Evolutionary conservation across 306 rosid genomes (phyloP).

Genomic region (Dryas octopetala): DNA sequence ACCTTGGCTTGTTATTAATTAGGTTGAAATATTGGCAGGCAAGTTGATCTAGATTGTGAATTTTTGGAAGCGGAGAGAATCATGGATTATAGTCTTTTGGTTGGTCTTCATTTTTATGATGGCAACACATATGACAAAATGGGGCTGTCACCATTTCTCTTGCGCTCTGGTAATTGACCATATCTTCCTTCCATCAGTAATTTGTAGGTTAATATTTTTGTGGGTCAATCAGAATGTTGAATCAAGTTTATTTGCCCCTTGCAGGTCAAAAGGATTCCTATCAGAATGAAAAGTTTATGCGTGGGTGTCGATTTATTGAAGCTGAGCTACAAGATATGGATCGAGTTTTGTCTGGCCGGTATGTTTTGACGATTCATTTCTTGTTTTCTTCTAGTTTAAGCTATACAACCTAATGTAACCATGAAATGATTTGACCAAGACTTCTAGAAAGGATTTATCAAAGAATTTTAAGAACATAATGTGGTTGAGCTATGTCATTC

Average conservation of each 20-base stretch:
- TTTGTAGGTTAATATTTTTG: not conserved
- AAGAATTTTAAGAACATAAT: not conserved
- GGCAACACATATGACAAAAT: conserved; percentile 72
- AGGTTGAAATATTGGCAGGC: conserved; percentile 49
- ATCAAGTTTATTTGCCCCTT: conserved; percentile 20
- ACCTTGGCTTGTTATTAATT: conserved; percentile 24
- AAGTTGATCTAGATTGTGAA: conserved; percentile 83
- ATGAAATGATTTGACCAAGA: not conserved
- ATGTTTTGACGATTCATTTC: conserved; percentile 26
- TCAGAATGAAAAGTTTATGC: conserved; percentile 88
- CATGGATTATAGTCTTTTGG: conserved; percentile 97
- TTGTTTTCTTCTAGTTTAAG: not conserved
- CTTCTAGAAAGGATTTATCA: not conserved
- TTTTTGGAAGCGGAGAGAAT: conserved; percentile 91
- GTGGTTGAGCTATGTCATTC: conserved; percentile 9
- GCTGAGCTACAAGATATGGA: conserved; percentile 96
- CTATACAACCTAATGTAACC: too few relatives aligned
- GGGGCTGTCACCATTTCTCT: conserved; percentile 78
- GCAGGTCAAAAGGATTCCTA: conserved; percentile 77
- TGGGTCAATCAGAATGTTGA: conserved; percentile 15
- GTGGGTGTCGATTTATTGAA: conserved; percentile 91
- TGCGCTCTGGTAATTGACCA: conserved; percentile 69
- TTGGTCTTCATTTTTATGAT: conserved; percentile 91
- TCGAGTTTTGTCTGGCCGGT: conserved; percentile 87
- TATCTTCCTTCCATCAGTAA: not conserved